Conservation (phyloP, 352 stramenopile genomes). For the Pilasporangium apinafurcum region DNA sequence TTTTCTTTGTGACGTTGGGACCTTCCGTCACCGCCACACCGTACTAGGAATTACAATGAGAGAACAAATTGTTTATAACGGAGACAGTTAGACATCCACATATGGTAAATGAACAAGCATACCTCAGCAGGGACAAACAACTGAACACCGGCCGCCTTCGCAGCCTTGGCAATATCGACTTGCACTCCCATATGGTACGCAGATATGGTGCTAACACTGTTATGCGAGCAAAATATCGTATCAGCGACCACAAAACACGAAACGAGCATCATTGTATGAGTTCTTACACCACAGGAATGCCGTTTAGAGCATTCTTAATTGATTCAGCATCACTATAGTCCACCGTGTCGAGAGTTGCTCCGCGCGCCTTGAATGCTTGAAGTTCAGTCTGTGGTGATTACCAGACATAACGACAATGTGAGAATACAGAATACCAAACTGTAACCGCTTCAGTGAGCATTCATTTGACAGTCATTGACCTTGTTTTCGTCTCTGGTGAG, state of each 20-base stretch:
- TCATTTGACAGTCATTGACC: too few relatives aligned
- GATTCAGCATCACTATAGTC: conserved; percentile 11
- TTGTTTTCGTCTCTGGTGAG: conserved; percentile 12
- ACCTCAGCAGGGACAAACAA: conserved; percentile 17
- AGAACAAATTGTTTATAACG: not conserved
- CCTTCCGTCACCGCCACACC: conserved; percentile 7
- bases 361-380: conserved; percentile 8
- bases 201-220: conserved; percentile 8
- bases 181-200: conserved; percentile 2
- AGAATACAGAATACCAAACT: too few relatives aligned
- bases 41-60: conserved; percentile 1
- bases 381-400: conserved; percentile 8
- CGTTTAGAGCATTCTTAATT: conserved; percentile 8
- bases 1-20: conserved; percentile 11
- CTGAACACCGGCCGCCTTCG: conserved; percentile 9
- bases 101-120: not conserved
- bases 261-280: not conserved
- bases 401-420: not conserved
- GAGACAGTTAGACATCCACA: not conserved
- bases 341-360: conserved; percentile 7
- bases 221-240: not conserved
- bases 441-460: too few relatives aligned
- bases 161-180: conserved; percentile 5
- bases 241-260: not conserved
- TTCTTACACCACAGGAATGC: conserved; percentile 15